Base-by-base conservation (phyloP, 345 rosid species). In the Eucalyptus regnans region DNA sequence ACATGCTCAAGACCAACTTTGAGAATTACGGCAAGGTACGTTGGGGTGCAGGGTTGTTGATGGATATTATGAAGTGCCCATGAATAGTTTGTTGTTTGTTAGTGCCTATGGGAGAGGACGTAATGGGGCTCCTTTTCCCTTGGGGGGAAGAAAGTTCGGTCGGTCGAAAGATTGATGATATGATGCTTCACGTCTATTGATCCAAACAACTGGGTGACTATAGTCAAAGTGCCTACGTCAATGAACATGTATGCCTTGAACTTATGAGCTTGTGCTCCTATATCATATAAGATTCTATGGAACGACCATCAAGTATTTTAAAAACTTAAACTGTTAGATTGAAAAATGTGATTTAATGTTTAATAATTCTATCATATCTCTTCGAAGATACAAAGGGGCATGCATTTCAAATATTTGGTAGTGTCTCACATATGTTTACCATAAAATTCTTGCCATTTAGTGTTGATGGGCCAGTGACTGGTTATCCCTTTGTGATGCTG, bases 1-100 rank as follows among this genome's bases (percentile, higher is more conserved):
- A 92, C 89, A 93, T 92, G 12, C 94, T 94, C 56, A 93, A 93
- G 89, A 93, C 93, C 33, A 94, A 93, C 88, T 94, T 93, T 86
- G 49, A 89, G 12, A 93, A 94, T 27, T 94, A 90, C 52, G 95
- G 93, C 91, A 93, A 93, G 95, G 94, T 91, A 83, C 16, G 16
- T 20, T 48, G 8, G 15, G 81, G 81, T 33, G 41, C 46, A 3
- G 46, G 46, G 27, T 37, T 37, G 25, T 17, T 18, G 7, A 71
- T 71, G 80, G 43, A 33, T 68, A 16, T 60, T 33, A 33, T 3
- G 5, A 33, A 68, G 80, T 33, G 23, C 4, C 79, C 79, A 8
- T 33, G 12, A 8, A 7, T 66, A 16, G 11, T 31, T 33, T 33
- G 12, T 17, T 17, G 80, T 8, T 68, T 68, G 2, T 5, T 16